Evolutionary conservation across 2,329 filamentous ascomycete species (phyloP).

Genomic region (Clarireedia paspali): DNA sequence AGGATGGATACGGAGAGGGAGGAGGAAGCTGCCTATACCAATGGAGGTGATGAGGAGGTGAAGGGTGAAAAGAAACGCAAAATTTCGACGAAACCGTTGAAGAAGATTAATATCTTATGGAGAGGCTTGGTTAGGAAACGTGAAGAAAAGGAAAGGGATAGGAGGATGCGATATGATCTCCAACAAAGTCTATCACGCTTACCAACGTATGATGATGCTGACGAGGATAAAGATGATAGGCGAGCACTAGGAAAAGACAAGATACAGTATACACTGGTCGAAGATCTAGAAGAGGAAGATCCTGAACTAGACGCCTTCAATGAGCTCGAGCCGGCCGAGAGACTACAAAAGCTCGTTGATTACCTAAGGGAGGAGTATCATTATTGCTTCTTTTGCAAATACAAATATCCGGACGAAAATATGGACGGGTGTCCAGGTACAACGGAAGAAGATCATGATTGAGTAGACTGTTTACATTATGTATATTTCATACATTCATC

Average conservation of each 20-base stretch:
- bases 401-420: conserved; percentile 59
- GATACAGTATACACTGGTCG: conserved; percentile 50
- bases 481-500: conserved; percentile 8
- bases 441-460: conserved; percentile 75
- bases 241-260: conserved; percentile 55
- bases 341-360: conserved; percentile 56
- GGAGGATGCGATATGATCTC: conserved; percentile 56
- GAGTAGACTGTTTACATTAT: conserved; percentile 5
- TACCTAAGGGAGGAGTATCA: conserved; percentile 63
- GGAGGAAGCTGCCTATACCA: conserved; percentile 13
- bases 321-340: conserved; percentile 56
- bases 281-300: conserved; percentile 72
- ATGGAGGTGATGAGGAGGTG: conserved; percentile 17
- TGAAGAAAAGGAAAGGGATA: conserved; percentile 61
- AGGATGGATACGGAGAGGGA: conserved; percentile 44
- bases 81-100: conserved; percentile 44
- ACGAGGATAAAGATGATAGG: conserved; percentile 66
- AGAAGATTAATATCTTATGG: conserved; percentile 70
- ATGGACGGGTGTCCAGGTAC: conserved; percentile 88
- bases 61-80: conserved; percentile 25
- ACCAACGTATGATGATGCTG: conserved; percentile 59
- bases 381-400: conserved; percentile 98
- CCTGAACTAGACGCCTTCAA: conserved; percentile 75
- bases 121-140: conserved; percentile 64
- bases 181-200: conserved; percentile 56